Evolutionary conservation across 1,284 basidiomycete genomes (phyloP), one percentile per base, ranked within the genome.

Genomic region (Ustilago hordei): DNA sequence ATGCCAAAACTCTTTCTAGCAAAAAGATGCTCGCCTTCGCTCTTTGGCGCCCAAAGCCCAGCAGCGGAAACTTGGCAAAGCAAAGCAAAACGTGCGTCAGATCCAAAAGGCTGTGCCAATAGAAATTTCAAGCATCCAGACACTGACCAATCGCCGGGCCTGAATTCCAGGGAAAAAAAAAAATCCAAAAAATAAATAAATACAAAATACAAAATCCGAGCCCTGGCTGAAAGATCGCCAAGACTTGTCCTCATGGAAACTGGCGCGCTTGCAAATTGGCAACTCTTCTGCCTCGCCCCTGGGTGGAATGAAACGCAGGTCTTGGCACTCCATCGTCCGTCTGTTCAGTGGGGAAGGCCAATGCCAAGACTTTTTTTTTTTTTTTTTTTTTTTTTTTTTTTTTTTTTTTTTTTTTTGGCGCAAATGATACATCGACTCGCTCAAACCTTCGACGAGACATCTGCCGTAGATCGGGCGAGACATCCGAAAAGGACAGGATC

Each of bases 261-360:
- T 59, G 43, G n/a, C 43, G 39, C 55, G 36, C 28, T 12, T 41
- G 39, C 19, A 34, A 28, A 28, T 28, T 28, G 23, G 23, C 23
- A 28, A 2, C 23, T 28, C 23, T 28, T 28, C 23, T 28, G 23
- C 23, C 23, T 28, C 23, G 23, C 23, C 23, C 23, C 59, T 11
- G 38, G 19, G 28, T 55, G 8, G 39, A 19, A 28, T 48, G 61
- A 47, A 31, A 61, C 60, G 70, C 65, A 67, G 65, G 70, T 73
- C 70, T 73, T 73, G 70, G 70, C 70, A 59, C 55, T 68, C 50
- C 23, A 57, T 28, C 31, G 23, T 12, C 32, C 47, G 35, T 53
- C 35, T 45, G 38, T 12, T 2, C 8, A 32, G 23, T 31, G 48
- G 48, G 48, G 28, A 50, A 48, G 55, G 34, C 15, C 23, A 57